Base-by-base conservation (phyloP, 2,329 filamentous ascomycete genomes). In the Calonectria hongkongensis region DNA sequence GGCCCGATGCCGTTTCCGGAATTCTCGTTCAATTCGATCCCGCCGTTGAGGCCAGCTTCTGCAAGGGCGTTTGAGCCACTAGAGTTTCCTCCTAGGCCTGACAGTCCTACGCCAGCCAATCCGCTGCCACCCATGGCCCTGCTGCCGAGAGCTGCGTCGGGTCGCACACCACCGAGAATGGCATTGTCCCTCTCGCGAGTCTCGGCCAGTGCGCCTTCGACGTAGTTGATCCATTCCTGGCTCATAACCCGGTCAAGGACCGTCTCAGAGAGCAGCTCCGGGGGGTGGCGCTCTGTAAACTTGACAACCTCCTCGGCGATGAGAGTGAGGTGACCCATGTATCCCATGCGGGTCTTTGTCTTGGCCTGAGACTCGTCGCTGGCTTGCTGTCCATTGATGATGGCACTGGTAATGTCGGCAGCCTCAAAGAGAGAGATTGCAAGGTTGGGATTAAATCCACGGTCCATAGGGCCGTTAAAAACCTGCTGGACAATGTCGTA, bases 401-500 rank as follows among this genome's bases (percentile, higher is more conserved):
- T 98, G 75, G 95, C 93, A 73, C 94, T 93, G 2, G 96, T 98
- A 75, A 99, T 92, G 75, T 95, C 93, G 16, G 96, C 96, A 63
- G 92, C 93, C 81, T 98, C 95, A 80, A 99, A 99, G 25, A 99
- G 91, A 77, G 98, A 96, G 72, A 98, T 93, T 15, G 97, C 96
- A 65, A 99, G 87, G 60, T 92, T 93, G 13, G 95, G 93, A 84
- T 99, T 99, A 86, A 94, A 98, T 33, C 97, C 96, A 73, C 95
- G 94, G 79, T 98, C 96, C 94, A 99, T 98, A 0, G 95, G 95
- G 10, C 97, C 97, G 82, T 99, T 99, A 84, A 99, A 98, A 1
- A 99, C 97, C 86, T 99, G 97, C 84, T 99, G 97, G 51, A 99
- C 95, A 81, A 99, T 96, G 83, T 99, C 97, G 82, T 99, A 99